Base-by-base conservation (phyloP, 805 yeast species). In the Saccharomycopsis schoenii region DNA sequence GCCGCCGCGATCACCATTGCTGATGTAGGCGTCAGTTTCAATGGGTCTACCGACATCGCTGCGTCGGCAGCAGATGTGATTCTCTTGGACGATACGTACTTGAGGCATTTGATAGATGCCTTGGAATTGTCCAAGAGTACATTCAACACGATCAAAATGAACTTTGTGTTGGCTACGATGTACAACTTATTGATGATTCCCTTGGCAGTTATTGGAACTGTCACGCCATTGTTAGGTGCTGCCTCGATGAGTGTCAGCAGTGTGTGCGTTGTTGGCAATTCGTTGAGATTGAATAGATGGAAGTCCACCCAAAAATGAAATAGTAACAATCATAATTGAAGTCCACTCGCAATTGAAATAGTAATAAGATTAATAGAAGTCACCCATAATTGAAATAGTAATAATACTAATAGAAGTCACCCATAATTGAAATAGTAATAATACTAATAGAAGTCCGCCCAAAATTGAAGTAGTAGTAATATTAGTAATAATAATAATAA, bases 21-120 rank as follows among this genome's bases (percentile, higher is more conserved):
- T 0, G 89, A 91, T 66, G 74, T 94, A 19, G 99, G 99, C 25
- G 83, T 96, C 67, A 94, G 98, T 11, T 83, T 96, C 61, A 86
- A 96, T 10, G 82, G 96, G 0, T 97, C 98, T 4, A 89, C 98
- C 0, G 98, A 94, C 68, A 89, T 94, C 66, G 98, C 99, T 0
- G 87, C 94, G 66, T 97, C 92, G 66, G 89, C 97, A n/a, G 97
- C 99, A 0, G 97, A 91, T 71, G 81, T 94, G 43, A 97, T 94
- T 19, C 75, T 94, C 15, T 71, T 89, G 69, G 80, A 82, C 12
- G 74, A 76, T 24, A 66, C 68, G 11, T 64, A 66, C 2, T 67
- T 61, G 39, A 54, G 57, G 17, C 66, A 68, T 64, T 80, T 87
- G 4, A 71, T 79, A 29, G 77, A 82, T 61, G 87, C 92, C 0